Percentiles rank a stretch among this genome's conserved stretches.
Conservation (phyloP, 768 basidiomycete species). For the Podaxis mareebaensis region DNA sequence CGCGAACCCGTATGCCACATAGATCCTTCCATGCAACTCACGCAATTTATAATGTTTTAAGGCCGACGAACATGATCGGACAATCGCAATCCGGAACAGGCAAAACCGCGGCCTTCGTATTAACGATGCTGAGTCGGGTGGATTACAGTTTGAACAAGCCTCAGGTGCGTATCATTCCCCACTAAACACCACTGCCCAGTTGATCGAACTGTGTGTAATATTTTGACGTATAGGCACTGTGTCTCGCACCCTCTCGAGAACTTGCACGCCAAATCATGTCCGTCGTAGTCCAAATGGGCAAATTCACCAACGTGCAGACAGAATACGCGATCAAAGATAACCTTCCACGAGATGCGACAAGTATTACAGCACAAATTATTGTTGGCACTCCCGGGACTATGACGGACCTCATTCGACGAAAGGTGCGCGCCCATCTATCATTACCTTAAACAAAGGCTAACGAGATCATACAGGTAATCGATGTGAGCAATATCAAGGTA, state of each 20-base stretch:
- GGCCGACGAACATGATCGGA: slow-evolving; percentile 98
- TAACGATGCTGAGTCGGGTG: slow-evolving; percentile 95
- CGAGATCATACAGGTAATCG: slow-evolving; percentile 50
- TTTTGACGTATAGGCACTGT: slow-evolving; percentile 66
- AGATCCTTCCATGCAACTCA: neutral
- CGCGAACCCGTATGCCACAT: slow-evolving; percentile 66
- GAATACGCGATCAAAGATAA: slow-evolving; percentile 95
- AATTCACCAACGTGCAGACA: slow-evolving; percentile 90
- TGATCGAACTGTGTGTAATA: neutral
- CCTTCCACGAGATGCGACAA: slow-evolving; percentile 61
- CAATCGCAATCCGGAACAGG: slow-evolving; percentile 99
- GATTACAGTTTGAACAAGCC: slow-evolving; percentile 82
- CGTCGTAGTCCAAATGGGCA: slow-evolving; percentile 91
- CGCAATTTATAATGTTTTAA: slow-evolving; percentile 31
- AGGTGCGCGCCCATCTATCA: slow-evolving; percentile 29
- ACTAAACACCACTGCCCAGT: neutral
- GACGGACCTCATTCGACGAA: slow-evolving; percentile 78
- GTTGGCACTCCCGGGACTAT: slow-evolving; percentile 98
- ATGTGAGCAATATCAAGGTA: slow-evolving; percentile 79
- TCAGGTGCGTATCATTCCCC: slow-evolving; percentile 52
- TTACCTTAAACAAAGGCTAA: neutral
- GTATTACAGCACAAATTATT: slow-evolving; percentile 84
- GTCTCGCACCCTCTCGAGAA: slow-evolving; percentile 97
- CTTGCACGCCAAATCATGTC: slow-evolving; percentile 97
- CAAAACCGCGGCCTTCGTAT: slow-evolving; percentile 96